Evolutionary conservation across 2,329 filamentous ascomycete species (phyloP), one percentile per base, ranked within the genome.

Genomic region (Penicillium oxalicum): DNA sequence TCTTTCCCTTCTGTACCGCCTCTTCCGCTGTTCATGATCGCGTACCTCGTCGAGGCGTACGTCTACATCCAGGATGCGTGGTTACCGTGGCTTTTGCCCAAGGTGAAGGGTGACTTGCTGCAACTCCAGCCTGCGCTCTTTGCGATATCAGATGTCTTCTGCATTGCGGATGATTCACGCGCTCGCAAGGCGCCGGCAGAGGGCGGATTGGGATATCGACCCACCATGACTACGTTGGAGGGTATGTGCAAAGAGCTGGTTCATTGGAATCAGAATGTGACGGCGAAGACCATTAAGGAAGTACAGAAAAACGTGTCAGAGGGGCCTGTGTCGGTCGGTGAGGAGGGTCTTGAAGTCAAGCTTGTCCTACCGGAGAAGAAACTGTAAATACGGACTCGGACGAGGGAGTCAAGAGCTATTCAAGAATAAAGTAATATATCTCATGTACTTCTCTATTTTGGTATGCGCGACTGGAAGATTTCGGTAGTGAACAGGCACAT

Each of bases 91-190:
- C 52, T 60, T 18, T 34, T 67, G 2, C 63, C 64, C 2, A 43
- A 11, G 5, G 13, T 67, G n/a, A 53, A 51, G 6, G 53, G 57
- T 5, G 60, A 67, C 8, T 24, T 70, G 29, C 43, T 42, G 18
- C 58, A 61, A 42, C 29, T 70, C 13, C 67, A 70, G 47, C 67
- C 65, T 2, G 57, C 60, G 9, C 48, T 68, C 8, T 67, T 70
- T 45, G 53, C 53, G 3, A 60, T 68, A 44, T 56, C 63, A 2
- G 61, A 58, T 42, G 50, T 62, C 5, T 61, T 63, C 51, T 48
- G 54, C 8, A 47, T 68, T 47, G 58, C 53, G 18, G 65, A 67
- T 50, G 63, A 68, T 43, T 52, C 56, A 11, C 56, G 63, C 0
- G 65, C 65, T 8, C 53, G 58, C 12, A 47, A 50, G 45, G 33